These are phyloP conservation scores for Endocladia muricata DNA, from an alignment of 31 red algal genomes.

Conservation along the genomic window DNA sequence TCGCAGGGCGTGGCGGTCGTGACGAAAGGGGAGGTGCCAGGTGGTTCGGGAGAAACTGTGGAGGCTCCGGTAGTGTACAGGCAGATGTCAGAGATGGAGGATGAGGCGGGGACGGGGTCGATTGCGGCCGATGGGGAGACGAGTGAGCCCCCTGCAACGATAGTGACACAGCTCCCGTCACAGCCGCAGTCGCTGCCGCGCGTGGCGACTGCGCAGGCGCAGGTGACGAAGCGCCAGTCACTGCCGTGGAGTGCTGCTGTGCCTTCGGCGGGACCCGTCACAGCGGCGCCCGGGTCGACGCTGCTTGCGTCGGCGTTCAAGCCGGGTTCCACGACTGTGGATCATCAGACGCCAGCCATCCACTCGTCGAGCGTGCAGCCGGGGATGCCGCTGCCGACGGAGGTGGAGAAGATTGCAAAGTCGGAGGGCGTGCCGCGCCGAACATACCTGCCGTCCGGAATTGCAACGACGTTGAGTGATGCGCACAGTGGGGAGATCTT, in stretches of 20 bases:
- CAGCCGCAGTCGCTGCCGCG: not conserved
- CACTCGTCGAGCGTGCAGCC: not conserved
- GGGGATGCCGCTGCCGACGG: constrained; percentile 1
- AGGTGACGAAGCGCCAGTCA: not conserved
- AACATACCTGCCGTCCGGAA: not conserved
- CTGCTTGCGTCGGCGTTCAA: not conserved
- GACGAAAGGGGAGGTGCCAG: no score
- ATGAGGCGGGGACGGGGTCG: not conserved
- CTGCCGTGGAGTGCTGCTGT: not conserved
- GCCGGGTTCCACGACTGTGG: not conserved
- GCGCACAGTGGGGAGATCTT: constrained; percentile 59
- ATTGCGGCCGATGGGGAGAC: not conserved
- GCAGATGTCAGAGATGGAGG: no score
- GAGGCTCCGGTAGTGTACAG: no score
- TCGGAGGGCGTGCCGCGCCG: not conserved
- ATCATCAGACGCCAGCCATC: not conserved
- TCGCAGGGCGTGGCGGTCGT: no score
- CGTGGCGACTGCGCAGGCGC: not conserved
- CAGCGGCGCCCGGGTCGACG: not conserved
- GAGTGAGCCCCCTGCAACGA: not conserved
- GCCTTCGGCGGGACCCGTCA: not conserved
- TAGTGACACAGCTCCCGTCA: not conserved
- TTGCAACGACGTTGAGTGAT: not conserved
- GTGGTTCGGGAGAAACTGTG: no score
- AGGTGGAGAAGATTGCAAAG: not conserved